These are phyloP conservation scores for Hymenoscyphus fructigenus DNA, from an alignment of 2,329 filamentous ascomycete species.

Conservation along the genomic window DNA sequence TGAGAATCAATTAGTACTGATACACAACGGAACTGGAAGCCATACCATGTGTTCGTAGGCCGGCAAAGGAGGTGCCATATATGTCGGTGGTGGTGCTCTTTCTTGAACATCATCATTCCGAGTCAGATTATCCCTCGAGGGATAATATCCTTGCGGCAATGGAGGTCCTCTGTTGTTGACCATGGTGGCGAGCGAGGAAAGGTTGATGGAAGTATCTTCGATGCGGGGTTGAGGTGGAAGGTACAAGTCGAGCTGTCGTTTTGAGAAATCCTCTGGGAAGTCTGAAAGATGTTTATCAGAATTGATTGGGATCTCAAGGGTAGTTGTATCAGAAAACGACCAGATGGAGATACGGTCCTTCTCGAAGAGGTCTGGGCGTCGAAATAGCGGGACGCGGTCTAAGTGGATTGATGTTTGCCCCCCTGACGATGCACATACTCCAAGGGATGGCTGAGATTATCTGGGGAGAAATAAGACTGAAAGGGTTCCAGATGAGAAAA, in stretches of 20 bases:
- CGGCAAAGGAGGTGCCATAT: not conserved
- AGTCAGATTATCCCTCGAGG: conserved; percentile 20
- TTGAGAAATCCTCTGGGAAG: conserved; percentile 28
- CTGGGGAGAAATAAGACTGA: conserved; percentile 5
- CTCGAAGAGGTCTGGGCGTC: conserved; percentile 16
- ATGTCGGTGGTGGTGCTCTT: conserved; percentile 1
- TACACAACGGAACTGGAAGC: conserved; percentile 12
- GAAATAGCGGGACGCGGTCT: conserved; percentile 18
- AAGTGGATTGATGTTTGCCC: conserved; percentile 20
- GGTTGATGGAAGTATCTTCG: conserved; percentile 11
- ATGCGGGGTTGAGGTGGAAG: conserved; percentile 22
- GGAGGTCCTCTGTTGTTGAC: conserved; percentile 23
- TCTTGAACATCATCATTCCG: conserved; percentile 20
- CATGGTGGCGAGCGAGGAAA: conserved; percentile 25
- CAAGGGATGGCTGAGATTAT: conserved; percentile 18
- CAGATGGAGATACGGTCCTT: conserved; percentile 16
- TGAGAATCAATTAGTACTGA: conserved; percentile 6
- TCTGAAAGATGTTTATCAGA: conserved; percentile 19
- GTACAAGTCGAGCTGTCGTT: conserved; percentile 38
- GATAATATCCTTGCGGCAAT: conserved; percentile 21
- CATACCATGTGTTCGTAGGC: not conserved
- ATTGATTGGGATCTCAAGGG: conserved; percentile 22
- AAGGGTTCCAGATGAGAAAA: conserved; percentile 16
- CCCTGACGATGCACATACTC: conserved; percentile 17
- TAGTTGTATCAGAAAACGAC: conserved; percentile 30